Base-by-base conservation (phyloP, 441 rosid species). In the Rhodomyrtus psidioides region DNA sequence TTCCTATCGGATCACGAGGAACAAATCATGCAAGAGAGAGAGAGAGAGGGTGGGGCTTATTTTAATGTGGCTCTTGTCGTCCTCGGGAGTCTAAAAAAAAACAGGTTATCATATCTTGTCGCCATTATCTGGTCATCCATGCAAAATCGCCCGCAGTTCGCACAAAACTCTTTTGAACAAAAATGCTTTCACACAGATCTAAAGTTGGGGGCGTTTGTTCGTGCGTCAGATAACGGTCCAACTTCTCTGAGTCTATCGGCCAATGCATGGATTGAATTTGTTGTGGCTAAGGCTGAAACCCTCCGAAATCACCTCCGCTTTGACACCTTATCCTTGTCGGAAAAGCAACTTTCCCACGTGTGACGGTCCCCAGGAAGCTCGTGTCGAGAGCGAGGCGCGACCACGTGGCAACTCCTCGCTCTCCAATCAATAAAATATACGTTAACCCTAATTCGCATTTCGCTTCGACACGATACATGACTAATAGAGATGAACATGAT, bases 1-100 rank as follows among this genome's bases (percentile, higher is more conserved):
- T 34, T 1, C 21, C n/a, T 10, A 65, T 34, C 14, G 1, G 15
- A 17, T 34, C 0, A 27, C 0, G 7, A 9, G 79, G 49, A 21
- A 5, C 79, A 34, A 34, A 23, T 21, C 3, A 65, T 65, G 76
- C 46, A 19, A 13, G 2, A 10, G 51, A 46, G 55, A 15, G 55
- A 16, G 21, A 53, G 46, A 9, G 46, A 9, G 46, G 19, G 75
- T 2, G 0, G 7, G n/a, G n/a, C n/a, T 39, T 70, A 70, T 39
- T 49, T 39, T 39, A 1, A 0, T 49, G 49, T 10, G 24, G n/a
- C 34, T 21, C 49, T 21, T 70, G 79, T 21, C 79, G 16, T 39
- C 51, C 79, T 39, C 79, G n/a, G 79, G 79, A 39, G n/a, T 70
- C 79, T 39, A 26, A 21, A 70, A 21, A 70, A 39, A 10, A 70